phyloP scores from a whole-genome alignment of 2,329 filamentous ascomycete species.

The Trichoderma sp. region DNA sequence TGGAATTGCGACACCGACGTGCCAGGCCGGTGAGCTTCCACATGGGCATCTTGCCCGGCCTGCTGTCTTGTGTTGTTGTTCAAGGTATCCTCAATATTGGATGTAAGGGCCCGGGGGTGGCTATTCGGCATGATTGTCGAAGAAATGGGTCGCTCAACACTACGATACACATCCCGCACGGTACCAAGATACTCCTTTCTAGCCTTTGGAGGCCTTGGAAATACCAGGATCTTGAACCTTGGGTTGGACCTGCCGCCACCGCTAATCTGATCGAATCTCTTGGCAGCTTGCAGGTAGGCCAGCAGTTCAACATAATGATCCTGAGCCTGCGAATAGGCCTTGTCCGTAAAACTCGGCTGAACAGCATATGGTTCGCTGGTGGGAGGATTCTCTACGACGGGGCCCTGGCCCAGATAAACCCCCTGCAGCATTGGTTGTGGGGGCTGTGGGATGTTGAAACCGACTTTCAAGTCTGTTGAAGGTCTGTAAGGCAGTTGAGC shows the following conservation, averaged over 20 bases:
- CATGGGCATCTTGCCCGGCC: neutral
- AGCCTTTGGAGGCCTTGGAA: slow-evolving; percentile 50
- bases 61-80: neutral
- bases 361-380: neutral
- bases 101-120: neutral
- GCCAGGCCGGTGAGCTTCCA: neutral
- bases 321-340: slow-evolving; percentile 66
- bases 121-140: neutral
- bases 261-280: slow-evolving; percentile 45
- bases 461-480: neutral
- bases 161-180: neutral
- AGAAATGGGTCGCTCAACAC: neutral
- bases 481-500: neutral
- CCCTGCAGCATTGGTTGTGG: neutral
- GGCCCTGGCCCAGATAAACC: neutral
- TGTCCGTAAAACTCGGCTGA: slow-evolving; percentile 58
- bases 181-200: neutral
- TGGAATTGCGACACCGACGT: neutral
- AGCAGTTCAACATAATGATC: slow-evolving; percentile 69
- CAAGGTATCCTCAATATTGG: slow-evolving; percentile 8
- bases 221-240: slow-evolving; percentile 51
- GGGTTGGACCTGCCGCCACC: slow-evolving; percentile 36
- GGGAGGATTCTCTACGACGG: neutral
- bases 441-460: neutral
- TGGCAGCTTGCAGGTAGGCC: slow-evolving; percentile 58